phyloP scores from a whole-genome alignment of 257 asterid species.

The Oldenlandia corymbosa region DNA sequence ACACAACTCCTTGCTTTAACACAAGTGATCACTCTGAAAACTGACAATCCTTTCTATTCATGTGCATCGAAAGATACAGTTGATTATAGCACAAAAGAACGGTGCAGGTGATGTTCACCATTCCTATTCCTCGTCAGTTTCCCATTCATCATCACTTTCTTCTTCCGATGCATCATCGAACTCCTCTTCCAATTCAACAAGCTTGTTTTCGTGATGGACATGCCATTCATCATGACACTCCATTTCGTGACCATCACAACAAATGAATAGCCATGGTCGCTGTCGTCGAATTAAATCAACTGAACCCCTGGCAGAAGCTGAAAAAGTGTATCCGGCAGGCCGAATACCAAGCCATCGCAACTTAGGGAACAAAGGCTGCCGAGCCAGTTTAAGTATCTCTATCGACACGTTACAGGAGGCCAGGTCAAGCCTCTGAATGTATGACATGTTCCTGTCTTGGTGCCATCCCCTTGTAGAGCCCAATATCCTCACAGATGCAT shows the following conservation, averaged over 20 bases:
- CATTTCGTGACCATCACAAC: constrained; percentile 69
- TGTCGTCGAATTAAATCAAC: constrained; percentile 22
- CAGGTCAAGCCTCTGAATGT: constrained; percentile 53
- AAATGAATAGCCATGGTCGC: constrained; percentile 64
- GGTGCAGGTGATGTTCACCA: too few species aligned
- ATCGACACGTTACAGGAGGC: constrained; percentile 44
- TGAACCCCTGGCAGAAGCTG: constrained; percentile 28
- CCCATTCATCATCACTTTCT: too few species aligned
- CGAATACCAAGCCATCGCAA: constrained; percentile 71
- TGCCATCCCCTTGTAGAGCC: constrained; percentile 30
- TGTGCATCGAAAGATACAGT: too few species aligned
- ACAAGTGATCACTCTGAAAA: too few species aligned
- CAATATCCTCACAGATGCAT: constrained; percentile 36
- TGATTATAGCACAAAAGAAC: too few species aligned
- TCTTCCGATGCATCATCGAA: too few species aligned
- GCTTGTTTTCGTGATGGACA: constrained; percentile 25
- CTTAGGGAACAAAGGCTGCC: constrained; percentile 40
- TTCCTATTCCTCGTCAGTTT: too few species aligned
- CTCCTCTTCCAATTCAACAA: too few species aligned
- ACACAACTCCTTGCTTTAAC: too few species aligned
- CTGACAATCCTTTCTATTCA: too few species aligned
- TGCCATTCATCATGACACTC: constrained; percentile 92
- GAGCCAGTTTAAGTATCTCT: constrained; percentile 29
- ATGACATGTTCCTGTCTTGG: constrained; percentile 19
- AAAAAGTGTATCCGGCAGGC: constrained; percentile 39